Base-by-base conservation (phyloP, 176 grass and related monocot species). In the Phoenix roebelenii region DNA sequence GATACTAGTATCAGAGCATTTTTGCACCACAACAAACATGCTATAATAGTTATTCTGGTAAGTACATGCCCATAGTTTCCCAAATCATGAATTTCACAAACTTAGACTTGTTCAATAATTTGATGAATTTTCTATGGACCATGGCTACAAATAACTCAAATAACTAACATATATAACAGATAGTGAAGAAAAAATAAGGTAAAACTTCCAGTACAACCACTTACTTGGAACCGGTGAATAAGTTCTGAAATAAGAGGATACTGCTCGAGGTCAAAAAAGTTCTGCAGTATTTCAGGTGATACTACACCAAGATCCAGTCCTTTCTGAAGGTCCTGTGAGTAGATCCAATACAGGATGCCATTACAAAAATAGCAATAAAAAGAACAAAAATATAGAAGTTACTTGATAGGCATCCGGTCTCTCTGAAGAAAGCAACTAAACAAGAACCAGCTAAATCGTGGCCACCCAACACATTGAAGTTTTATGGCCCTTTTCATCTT, bases 221-320 rank as follows among this genome's bases (percentile, higher is more conserved):
- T 80, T 83, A 98, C 88, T 75, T 98, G 93, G 79, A 98, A 98
- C 50, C 67, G 76, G 64, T 92, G 88, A 83, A 90, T 76, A 59
- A 98, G 74, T 83, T 92, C 93, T 22, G 79, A 72, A 49, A 89
- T 75, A 64, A 85, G 25, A 65, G 93, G 93, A 75, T 92, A 98
- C 67, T 83, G 64, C 61, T 98, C 93, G 65, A 98, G 88, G 76
- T 98, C 93, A 71, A 98, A 92, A 83, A 98, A 92, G 82, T 98
- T 98, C 49, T 98, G 93, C 28, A 89, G 58, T 80, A 98, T 89
- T 72, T 98, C 93, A 18, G 93, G 93, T 60, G 93, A 92, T 58
- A 98, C 93, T 28, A 92, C 76, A 71, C 93, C 93, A 72, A 81
- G 93, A 89, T 98, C 87, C 75, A 92, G 69, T 74, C 87, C 93